Evolutionary conservation across 768 basidiomycete species (phyloP).

Genomic region (Russula foetens): DNA sequence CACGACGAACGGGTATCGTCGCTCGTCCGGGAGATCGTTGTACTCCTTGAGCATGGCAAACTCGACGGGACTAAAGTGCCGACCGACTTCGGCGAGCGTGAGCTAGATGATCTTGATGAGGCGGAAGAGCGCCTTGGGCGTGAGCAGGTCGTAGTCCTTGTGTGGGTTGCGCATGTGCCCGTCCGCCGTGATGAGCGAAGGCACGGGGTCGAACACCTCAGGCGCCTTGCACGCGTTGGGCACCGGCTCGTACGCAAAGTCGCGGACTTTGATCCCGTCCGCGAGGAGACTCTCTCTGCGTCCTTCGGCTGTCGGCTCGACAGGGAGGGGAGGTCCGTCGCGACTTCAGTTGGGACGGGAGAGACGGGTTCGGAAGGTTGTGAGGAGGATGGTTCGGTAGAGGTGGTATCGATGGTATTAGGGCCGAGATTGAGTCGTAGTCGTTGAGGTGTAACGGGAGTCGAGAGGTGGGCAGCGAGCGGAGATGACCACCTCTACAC

Average conservation of each 20-base stretch:
- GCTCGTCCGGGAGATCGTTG: constrained; percentile 18
- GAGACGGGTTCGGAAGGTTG: constrained; percentile 16
- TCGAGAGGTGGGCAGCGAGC: neutral
- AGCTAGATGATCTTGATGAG: constrained; percentile 26
- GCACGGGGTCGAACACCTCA: constrained; percentile 23
- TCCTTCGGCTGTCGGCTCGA: constrained; percentile 2
- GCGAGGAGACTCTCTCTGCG: constrained; percentile 7
- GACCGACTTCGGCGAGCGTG: constrained; percentile 22
- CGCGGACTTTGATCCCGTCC: constrained; percentile 28
- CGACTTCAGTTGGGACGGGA: constrained; percentile 25
- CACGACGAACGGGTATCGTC: constrained; percentile 22
- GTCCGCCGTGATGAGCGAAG: constrained; percentile 24
- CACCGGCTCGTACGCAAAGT: constrained; percentile 24
- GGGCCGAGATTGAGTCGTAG: neutral
- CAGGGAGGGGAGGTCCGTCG: constrained; percentile 16
- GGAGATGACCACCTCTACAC: neutral
- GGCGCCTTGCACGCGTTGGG: constrained; percentile 12
- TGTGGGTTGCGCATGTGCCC: constrained; percentile 22
- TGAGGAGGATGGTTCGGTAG: neutral
- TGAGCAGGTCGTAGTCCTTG: constrained; percentile 7
- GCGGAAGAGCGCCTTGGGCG: constrained; percentile 22
- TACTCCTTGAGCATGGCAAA: constrained; percentile 21
- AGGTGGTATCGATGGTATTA: neutral
- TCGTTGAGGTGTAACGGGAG: neutral
- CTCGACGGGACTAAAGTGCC: constrained; percentile 20